Base-by-base conservation (phyloP, 2,329 filamentous ascomycete species). In the Alternaria sp. region DNA sequence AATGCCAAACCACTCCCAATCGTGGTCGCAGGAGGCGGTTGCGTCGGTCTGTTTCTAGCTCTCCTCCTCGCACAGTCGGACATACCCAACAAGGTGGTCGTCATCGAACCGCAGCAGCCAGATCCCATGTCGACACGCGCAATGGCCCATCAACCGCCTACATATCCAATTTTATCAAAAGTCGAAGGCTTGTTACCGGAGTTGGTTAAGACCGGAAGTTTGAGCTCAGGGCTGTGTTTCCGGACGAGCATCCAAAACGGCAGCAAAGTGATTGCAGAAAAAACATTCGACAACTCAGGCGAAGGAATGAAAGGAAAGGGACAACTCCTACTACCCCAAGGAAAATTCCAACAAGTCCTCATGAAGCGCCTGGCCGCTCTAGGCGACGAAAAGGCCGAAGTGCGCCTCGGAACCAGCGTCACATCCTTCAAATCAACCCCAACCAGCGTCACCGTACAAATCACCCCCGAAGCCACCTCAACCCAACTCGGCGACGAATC, bases 111-210 rank as follows among this genome's bases (percentile, higher is more conserved):
- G 13, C 32, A 62, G 9, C 28, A 55, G 17, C 73, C 75, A 0
- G 71, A 74, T 25, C 66, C 66, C 5, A 63, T 72, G 7, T 77
- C 78, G 6, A 80, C 81, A 13, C 77, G 81, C 51, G 81, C 81
- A 59, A 81, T 81, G 63, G 80, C 81, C 4, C 81, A 83, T 61
- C 78, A 81, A 61, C 80, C 81, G 9, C 75, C 77, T 3, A 77
- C 81, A 1, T 80, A 81, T 43, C 78, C 79, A 0, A 77, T 81
- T 12, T 76, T 83, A 59, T 71, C 75, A 0, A 70, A 74, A 19
- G 77, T 73, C 2, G 63, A 79, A 9, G 80, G 76, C 2, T 64
- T 83, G 3, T 69, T 81, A 17, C 71, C 77, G 0, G 77, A 80
- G 28, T 70, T 82, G 21, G 63, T 76, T 8, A 71, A 69, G 25